Conservation (phyloP, 176 grass and related monocot genomes). For the Cenchrus purpureus region DNA sequence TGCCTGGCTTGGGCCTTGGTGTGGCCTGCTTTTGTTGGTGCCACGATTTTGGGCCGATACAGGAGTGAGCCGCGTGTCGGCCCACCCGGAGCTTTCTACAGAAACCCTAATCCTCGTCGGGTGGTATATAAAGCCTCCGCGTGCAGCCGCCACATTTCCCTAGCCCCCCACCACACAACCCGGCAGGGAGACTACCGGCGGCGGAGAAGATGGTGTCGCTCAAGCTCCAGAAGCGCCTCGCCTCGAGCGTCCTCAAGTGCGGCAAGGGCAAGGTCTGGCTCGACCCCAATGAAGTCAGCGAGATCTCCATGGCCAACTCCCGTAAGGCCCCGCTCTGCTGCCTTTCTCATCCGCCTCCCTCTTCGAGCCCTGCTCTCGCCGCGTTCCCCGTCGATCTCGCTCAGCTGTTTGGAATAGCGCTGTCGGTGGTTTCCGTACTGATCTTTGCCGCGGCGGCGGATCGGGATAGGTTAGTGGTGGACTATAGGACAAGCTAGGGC, state of each 20-base stretch:
- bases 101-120: neutral
- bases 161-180: neutral
- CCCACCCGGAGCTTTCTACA: neutral
- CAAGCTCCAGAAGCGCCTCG: slow-evolving; percentile 13
- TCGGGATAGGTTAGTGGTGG: too few relatives aligned
- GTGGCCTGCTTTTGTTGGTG: too few relatives aligned
- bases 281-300: slow-evolving; percentile 24
- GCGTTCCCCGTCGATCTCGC: too few relatives aligned
- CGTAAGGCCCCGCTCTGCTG: neutral
- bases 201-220: slow-evolving; percentile 23
- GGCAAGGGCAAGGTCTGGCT: slow-evolving; percentile 23
- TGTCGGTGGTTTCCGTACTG: neutral
- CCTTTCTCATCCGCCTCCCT: too few relatives aligned
- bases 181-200: slow-evolving; percentile 1
- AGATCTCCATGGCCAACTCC: slow-evolving; percentile 31
- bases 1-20: too few relatives aligned
- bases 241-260: slow-evolving; percentile 11
- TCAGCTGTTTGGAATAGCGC: neutral
- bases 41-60: too few relatives aligned
- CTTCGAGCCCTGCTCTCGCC: neutral
- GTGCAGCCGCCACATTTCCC: neutral
- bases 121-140: neutral
- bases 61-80: too few relatives aligned
- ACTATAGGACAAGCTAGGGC: too few relatives aligned
- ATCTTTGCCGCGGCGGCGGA: neutral